Conservation (phyloP, 2,329 filamentous ascomycete genomes). For the Stagonosporopsis tanaceti region DNA sequence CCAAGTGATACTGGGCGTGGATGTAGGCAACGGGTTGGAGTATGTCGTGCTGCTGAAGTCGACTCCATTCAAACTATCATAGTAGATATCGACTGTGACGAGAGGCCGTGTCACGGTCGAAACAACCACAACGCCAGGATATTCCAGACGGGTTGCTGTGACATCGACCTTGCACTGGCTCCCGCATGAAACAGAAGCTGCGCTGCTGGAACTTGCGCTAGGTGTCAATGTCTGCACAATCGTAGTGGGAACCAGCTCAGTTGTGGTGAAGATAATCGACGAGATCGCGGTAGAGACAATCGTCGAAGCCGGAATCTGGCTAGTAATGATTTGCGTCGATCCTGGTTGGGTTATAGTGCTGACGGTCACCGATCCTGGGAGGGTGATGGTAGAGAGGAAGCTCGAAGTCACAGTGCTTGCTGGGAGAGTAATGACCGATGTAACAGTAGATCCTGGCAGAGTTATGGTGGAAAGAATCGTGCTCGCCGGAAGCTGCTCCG, state of each 20-base stretch:
- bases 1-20: constrained; percentile 37
- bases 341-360: constrained; percentile 22
- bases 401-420: constrained; percentile 34
- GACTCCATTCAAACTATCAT: constrained; percentile 19
- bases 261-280: constrained; percentile 28
- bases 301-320: constrained; percentile 36
- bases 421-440: constrained; percentile 24
- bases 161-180: constrained; percentile 45
- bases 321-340: constrained; percentile 34
- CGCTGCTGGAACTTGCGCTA: constrained; percentile 20
- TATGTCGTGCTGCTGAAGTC: constrained; percentile 26
- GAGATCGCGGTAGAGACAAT: constrained; percentile 28
- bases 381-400: constrained; percentile 33
- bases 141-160: constrained; percentile 38
- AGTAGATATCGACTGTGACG: constrained; percentile 38
- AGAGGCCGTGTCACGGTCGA: constrained; percentile 25
- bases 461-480: constrained; percentile 17
- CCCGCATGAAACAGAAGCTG: constrained; percentile 32
- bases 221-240: constrained; percentile 33
- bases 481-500: constrained; percentile 24
- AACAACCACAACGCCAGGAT: constrained; percentile 36
- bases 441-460: background rate
- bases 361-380: constrained; percentile 19
- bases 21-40: constrained; percentile 24
- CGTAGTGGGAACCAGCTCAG: constrained; percentile 32